These are phyloP conservation scores for Rauvolfia tetraphylla DNA, from an alignment of 257 asterid genomes.

Conservation along the genomic window DNA sequence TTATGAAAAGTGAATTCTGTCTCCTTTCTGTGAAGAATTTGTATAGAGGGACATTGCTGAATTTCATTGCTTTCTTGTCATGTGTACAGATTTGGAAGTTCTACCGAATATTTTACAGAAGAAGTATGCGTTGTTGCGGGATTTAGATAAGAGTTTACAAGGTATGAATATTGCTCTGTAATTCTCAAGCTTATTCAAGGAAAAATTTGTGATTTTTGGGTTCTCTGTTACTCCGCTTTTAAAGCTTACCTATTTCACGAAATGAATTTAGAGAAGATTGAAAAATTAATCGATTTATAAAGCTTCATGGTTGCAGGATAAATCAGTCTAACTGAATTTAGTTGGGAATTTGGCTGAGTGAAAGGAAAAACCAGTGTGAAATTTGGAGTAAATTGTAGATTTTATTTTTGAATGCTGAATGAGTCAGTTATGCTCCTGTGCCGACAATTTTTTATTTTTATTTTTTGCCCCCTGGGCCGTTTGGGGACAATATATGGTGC, in stretches of 20 bases:
- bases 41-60: neutral
- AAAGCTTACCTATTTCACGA: neutral
- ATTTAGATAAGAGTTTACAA: conserved; percentile 82
- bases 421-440: neutral
- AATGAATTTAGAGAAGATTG: neutral
- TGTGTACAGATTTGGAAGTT: conserved; percentile 71
- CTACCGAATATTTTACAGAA: conserved; percentile 71
- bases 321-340: neutral
- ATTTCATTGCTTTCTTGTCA: conserved; percentile 16
- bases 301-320: neutral
- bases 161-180: conserved; percentile 37
- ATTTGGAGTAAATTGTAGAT: neutral
- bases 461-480: neutral
- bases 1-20: neutral
- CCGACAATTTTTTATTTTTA: neutral
- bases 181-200: neutral
- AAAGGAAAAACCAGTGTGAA: neutral
- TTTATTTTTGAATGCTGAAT: neutral
- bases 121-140: conserved; percentile 78
- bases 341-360: neutral
- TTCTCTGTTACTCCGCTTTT: neutral
- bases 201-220: neutral
- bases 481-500: neutral
- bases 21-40: neutral
- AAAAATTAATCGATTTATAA: no score